phyloP scores from a whole-genome alignment of 805 yeast species.

The Tetrapisispora nanseiensis region DNA sequence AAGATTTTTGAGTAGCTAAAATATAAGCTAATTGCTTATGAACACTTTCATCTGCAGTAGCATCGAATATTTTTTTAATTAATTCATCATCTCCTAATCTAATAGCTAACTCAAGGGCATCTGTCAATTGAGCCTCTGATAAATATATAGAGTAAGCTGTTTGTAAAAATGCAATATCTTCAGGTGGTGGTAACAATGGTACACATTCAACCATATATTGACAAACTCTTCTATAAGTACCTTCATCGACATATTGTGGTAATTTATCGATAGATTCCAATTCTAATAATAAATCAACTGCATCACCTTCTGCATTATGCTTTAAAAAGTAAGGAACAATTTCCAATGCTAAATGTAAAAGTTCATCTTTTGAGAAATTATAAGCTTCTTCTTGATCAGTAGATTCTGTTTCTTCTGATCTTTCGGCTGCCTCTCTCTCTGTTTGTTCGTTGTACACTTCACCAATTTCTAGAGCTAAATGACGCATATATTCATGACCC shows the following conservation, averaged over 20 bases:
- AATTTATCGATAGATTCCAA: conserved; percentile 78
- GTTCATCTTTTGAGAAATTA: conserved; percentile 31
- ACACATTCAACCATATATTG: conserved; percentile 92
- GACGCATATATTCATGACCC: conserved; percentile 98
- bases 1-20: conserved; percentile 75
- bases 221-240: conserved; percentile 82
- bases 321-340: conserved; percentile 83
- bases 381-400: conserved; percentile 6
- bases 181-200: conserved; percentile 93
- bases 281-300: conserved; percentile 86
- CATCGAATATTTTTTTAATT: conserved; percentile 70
- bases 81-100: conserved; percentile 74
- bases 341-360: conserved; percentile 58
- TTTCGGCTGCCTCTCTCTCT: conserved; percentile 27
- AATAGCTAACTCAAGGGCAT: conserved; percentile 83
- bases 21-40: conserved; percentile 90
- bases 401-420: conserved; percentile 6
- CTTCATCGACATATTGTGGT: conserved; percentile 73
- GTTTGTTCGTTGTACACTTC: conserved; percentile 58
- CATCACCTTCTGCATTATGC: conserved; percentile 97
- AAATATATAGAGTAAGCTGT: conserved; percentile 84
- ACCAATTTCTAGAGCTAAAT: conserved; percentile 90
- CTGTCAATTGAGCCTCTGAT: conserved; percentile 69
- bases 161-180: conserved; percentile 72
- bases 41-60: conserved; percentile 60